A percentile compares a stretch with the other conserved stretches of the same genome.
Conservation (phyloP, 257 asterid genomes). For the Fraxinus quadrangulata region DNA sequence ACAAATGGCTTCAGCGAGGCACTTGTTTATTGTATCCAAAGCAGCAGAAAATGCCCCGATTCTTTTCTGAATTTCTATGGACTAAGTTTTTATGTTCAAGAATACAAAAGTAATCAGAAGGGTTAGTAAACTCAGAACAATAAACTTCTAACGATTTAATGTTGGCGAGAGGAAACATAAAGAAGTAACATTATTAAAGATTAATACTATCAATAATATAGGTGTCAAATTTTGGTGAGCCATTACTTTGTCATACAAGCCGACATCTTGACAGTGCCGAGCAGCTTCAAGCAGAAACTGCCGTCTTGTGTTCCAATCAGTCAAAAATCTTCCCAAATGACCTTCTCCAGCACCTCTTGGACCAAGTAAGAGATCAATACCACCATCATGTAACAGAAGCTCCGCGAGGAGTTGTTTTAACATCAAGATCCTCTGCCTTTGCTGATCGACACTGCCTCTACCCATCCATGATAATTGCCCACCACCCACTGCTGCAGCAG, state of each 20-base stretch:
- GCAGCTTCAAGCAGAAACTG: constrained; percentile 90
- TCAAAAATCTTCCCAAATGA: constrained; percentile 71
- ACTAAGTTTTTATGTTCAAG: constrained; percentile 41
- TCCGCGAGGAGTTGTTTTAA: constrained; percentile 83
- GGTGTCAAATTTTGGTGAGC: constrained; percentile 15
- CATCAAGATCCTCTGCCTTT: constrained; percentile 80
- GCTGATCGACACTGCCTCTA: constrained; percentile 78
- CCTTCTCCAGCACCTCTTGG: constrained; percentile 92
- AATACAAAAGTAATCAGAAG: constrained; percentile 19
- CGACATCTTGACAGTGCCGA: constrained; percentile 72
- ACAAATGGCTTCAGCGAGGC: constrained; percentile 88
- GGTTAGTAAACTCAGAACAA: constrained; percentile 16
- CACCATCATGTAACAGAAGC: constrained; percentile 77
- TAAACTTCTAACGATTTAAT: constrained; percentile 6
- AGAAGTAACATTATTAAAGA: not conserved
- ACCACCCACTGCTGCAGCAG: constrained; percentile 96
- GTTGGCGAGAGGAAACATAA: not conserved
- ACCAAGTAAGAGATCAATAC: constrained; percentile 77
- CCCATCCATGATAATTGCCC: constrained; percentile 92
- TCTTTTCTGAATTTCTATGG: constrained; percentile 88
- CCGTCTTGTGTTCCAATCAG: constrained; percentile 66
- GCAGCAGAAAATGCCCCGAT: constrained; percentile 92
- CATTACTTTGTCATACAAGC: constrained; percentile 82
- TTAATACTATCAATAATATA: not conserved
- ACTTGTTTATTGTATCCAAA: constrained; percentile 78